Evolutionary conservation across 2,329 filamentous ascomycete genomes (phyloP), one percentile per base, ranked within the genome.

Genomic region (Ophiostoma perfectum): DNA sequence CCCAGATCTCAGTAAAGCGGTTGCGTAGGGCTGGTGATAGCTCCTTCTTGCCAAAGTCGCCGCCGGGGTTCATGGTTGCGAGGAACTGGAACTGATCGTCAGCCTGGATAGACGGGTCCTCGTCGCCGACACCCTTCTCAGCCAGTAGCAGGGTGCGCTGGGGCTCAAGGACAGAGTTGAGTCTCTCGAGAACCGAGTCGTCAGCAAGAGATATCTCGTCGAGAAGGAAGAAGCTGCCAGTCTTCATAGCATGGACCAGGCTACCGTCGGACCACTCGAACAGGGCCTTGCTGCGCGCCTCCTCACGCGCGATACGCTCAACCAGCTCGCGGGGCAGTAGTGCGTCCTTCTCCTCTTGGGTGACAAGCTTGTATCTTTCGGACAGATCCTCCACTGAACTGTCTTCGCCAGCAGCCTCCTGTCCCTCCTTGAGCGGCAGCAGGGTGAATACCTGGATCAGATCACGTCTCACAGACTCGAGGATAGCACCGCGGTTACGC

Each of bases 1-100:
- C 95, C 95, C 95, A 99, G 8, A 99, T 97, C 78, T 99, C 95
- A 0, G 95, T 99, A 77, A 99, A 97, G 70, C 95, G 91, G 76
- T 99, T 99, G 63, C 95, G 86, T 70, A 99, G 81, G 14, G 95
- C 96, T 3, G 95, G 95, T 0, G 95, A 99, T 12, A 99, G 84
- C 77, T 99, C 95, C 73, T 94, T 92, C 80, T 99, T 99, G 72
- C 95, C 95, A 77, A 98, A 99, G 76, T 99, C 95, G 63, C 96
- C 95, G 66, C 96, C 96, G 8, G 95, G 95, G 73, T 99, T 99
- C 95, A 99, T 99, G 0, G 95, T 99, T 3, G 95, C 94, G 70
- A 99, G 86, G 78, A 99, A 97, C 75, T 99, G 93, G 78, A 98
- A 99, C 86, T 85, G 39, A 99, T 85, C 71, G 91, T 88, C 41